These are phyloP conservation scores for Coelastrella sp. DNA, from an alignment of 139 green algal genomes.

Conservation along the genomic window DNA sequence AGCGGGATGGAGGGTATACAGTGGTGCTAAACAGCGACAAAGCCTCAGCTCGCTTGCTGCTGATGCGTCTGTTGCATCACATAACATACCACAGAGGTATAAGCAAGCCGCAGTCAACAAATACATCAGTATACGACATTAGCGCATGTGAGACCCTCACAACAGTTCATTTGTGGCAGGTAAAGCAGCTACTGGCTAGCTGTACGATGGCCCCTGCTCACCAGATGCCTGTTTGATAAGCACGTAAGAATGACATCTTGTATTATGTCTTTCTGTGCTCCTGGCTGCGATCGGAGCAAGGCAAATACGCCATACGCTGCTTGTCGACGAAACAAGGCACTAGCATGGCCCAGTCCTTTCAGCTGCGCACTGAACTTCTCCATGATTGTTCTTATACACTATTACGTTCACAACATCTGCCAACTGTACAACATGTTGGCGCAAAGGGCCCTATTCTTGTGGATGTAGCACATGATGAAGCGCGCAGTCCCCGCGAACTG, in stretches of 20 bases:
- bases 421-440: too few relatives aligned
- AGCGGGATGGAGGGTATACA: too few relatives aligned
- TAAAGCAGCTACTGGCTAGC: not conserved
- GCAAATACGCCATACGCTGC: constrained; percentile 37
- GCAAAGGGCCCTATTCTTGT: too few relatives aligned
- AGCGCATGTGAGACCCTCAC: not conserved
- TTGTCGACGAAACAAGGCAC: constrained; percentile 28
- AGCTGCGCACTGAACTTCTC: constrained; percentile 7
- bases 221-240: not conserved
- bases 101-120: too few relatives aligned
- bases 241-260: not conserved
- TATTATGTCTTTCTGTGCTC: not conserved
- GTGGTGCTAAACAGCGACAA: too few relatives aligned
- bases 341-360: constrained; percentile 16
- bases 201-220: not conserved
- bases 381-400: not conserved
- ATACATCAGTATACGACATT: not conserved
- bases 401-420: too few relatives aligned
- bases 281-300: not conserved
- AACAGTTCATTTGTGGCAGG: too few relatives aligned
- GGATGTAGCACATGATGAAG: too few relatives aligned
- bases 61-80: not conserved
- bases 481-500: too few relatives aligned
- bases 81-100: not conserved
- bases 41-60: not conserved